A percentile compares a stretch with the other conserved stretches of the same genome.
Evolutionary conservation across 805 yeast species (phyloP).

Genomic region (Vanderwaltozyma polyspora): DNA sequence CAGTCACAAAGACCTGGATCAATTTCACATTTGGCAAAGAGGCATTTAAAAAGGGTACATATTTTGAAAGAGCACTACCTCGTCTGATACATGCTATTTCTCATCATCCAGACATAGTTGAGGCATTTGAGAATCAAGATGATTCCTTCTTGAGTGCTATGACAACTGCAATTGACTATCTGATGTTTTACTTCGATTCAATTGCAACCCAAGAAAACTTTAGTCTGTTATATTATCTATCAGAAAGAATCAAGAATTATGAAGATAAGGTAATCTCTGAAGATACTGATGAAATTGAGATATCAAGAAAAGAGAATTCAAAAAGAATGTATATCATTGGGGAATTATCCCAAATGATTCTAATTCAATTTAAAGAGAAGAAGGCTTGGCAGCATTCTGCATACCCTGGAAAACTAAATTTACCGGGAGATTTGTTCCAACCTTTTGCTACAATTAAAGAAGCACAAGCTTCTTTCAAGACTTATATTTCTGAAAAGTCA

Average conservation of each 20-base stretch:
- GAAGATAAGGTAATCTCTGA: conserved; percentile 40
- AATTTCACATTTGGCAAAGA: conserved; percentile 37
- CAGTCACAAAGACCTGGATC: conserved; percentile 58
- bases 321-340: conserved; percentile 48
- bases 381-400: conserved; percentile 63
- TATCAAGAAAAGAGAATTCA: conserved; percentile 6
- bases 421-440: conserved; percentile 61
- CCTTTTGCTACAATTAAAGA: conserved; percentile 47
- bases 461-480: conserved; percentile 44
- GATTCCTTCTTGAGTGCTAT: conserved; percentile 33
- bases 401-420: conserved; percentile 68
- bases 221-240: conserved; percentile 61
- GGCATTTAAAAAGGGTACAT: conserved; percentile 31
- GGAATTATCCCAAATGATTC: conserved; percentile 58
- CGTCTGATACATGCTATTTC: conserved; percentile 60
- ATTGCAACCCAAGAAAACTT: conserved; percentile 57
- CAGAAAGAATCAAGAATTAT: conserved; percentile 71
- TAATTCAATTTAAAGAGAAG: conserved; percentile 45
- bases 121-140: conserved; percentile 33
- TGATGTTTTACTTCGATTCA: conserved; percentile 47
- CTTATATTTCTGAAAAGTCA: conserved; percentile 43
- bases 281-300: conserved; percentile 15
- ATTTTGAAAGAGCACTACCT: conserved; percentile 55
- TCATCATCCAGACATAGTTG: conserved; percentile 50
- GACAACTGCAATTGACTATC: conserved; percentile 45